phyloP scores from a whole-genome alignment of 2,329 filamentous ascomycete genomes.

The Apiospora phragmitis region DNA sequence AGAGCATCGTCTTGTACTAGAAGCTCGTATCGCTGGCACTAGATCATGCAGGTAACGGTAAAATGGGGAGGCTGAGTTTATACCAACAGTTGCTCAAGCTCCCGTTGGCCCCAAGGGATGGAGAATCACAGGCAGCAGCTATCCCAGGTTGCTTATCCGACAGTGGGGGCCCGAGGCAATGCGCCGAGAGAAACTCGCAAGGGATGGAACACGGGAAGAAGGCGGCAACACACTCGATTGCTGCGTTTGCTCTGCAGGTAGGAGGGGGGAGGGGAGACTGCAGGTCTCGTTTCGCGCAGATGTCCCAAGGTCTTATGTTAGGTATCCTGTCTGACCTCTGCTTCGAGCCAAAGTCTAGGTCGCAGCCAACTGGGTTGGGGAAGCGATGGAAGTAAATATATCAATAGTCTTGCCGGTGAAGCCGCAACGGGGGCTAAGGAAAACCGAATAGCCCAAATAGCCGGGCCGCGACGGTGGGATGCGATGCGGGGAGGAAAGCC shows the following conservation, averaged over 20 bases:
- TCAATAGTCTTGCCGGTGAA: neutral
- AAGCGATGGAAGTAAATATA: neutral
- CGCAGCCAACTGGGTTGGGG: neutral
- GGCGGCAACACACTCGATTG: neutral
- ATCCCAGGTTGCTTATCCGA: neutral
- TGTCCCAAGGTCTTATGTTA: neutral
- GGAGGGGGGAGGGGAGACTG: neutral
- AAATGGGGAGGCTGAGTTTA: neutral
- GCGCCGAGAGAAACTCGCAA: neutral
- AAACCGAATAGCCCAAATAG: neutral
- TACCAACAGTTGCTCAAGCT: constrained; percentile 6
- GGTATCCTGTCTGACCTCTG: neutral
- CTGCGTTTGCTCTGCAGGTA: neutral
- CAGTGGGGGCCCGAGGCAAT: neutral
- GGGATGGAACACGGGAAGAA: neutral
- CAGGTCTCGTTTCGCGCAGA: neutral
- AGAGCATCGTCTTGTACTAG: constrained; percentile 9
- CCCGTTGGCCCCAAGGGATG: neutral
- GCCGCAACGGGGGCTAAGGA: neutral
- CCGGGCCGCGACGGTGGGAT: neutral
- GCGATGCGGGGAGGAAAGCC: constrained; percentile 3
- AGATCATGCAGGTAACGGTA: constrained; percentile 13
- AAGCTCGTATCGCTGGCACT: constrained; percentile 3
- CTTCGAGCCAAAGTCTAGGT: neutral
- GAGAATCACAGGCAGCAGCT: neutral